phyloP scores from a whole-genome alignment of 345 rosid genomes.

The Clausena lansium region DNA sequence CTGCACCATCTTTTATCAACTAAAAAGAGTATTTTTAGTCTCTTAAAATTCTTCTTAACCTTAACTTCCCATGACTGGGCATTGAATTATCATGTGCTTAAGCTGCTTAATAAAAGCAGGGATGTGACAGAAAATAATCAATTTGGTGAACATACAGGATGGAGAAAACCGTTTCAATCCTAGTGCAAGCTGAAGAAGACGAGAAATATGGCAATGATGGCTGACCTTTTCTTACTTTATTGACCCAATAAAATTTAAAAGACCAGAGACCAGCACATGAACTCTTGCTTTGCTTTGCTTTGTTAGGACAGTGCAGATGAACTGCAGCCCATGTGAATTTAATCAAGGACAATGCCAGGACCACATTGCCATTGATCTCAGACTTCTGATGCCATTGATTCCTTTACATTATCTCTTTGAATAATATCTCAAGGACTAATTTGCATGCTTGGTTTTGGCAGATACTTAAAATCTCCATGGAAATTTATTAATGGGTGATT shows the following conservation, averaged over 20 bases:
- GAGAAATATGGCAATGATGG: background rate
- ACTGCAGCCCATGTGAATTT: slow-evolving; percentile 18
- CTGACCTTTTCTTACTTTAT: background rate
- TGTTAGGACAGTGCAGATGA: slow-evolving; percentile 1
- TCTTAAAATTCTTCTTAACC: background rate
- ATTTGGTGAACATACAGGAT: background rate
- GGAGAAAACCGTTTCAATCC: background rate
- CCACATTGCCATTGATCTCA: slow-evolving; percentile 2
- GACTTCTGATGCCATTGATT: background rate
- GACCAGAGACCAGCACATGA: background rate
- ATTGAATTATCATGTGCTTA: too few relatives aligned
- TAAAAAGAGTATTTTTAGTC: background rate
- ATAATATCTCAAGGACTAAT: background rate
- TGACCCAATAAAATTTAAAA: background rate
- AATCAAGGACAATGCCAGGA: slow-evolving; percentile 6
- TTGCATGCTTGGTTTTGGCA: background rate
- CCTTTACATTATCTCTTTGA: background rate
- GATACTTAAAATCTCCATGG: background rate
- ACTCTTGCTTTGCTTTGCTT: background rate
- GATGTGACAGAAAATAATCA: background rate
- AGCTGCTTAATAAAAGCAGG: background rate
- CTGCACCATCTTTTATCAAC: background rate
- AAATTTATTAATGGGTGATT: background rate
- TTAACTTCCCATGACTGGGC: background rate
- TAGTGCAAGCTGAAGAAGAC: background rate